Conservation (phyloP, 78 protist species). For the Guillardia theta region DNA sequence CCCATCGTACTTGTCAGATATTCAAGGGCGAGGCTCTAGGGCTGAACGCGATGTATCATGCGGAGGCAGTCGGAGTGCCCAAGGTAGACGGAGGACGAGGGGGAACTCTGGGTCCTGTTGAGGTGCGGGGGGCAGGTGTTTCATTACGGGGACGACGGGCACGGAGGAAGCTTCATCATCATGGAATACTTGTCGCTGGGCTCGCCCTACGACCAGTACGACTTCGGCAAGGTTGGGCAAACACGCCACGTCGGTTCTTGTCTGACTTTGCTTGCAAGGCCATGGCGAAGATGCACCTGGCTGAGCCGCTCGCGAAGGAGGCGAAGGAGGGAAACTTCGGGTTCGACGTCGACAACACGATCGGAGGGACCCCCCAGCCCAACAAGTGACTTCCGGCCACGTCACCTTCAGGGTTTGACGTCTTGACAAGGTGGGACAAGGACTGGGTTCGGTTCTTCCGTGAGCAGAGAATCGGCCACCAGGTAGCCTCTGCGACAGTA, state of each 20-base stretch:
- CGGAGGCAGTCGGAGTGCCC: not conserved
- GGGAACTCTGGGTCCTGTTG: not conserved
- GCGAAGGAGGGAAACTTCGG: conserved; percentile 46
- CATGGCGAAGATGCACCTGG: conserved; percentile 43
- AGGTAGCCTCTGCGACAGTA: conserved; percentile 9
- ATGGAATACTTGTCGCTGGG: conserved; percentile 16
- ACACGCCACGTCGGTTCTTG: not conserved
- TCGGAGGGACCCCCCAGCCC: conserved; percentile 50
- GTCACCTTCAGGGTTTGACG: not conserved
- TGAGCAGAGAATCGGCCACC: conserved; percentile 40
- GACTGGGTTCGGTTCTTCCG: conserved; percentile 53
- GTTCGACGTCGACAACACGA: conserved; percentile 45
- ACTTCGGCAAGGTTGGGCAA: not conserved
- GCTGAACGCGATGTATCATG: not conserved
- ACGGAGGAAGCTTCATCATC: conserved; percentile 13
- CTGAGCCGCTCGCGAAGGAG: not conserved
- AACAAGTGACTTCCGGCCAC: not conserved
- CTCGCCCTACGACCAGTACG: not conserved
- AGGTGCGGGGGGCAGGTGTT: not conserved
- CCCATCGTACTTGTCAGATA: not conserved
- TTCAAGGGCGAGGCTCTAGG: conserved; percentile 45
- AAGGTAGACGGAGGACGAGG: not conserved
- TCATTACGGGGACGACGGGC: not conserved
- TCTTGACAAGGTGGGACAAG: not conserved
- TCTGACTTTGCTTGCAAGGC: not conserved